Evolutionary conservation across 768 basidiomycete genomes (phyloP).

Genomic region (Hirschioporus abietinus): DNA sequence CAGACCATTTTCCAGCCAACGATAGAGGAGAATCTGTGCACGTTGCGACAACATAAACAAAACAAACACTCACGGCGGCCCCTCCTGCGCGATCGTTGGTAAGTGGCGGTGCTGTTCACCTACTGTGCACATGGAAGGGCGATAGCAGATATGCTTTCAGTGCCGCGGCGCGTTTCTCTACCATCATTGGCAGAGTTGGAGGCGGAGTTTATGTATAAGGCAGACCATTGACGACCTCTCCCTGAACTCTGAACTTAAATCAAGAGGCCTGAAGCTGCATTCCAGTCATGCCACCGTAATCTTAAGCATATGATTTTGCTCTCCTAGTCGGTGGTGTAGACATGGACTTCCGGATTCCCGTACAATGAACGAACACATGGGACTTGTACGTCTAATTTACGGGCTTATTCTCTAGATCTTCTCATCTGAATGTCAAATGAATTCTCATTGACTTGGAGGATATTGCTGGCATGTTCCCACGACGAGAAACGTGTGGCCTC

Average conservation of each 20-base stretch:
- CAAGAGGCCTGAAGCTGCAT: too few species aligned
- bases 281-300: too few species aligned
- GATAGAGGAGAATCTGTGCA: not conserved
- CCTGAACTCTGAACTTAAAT: too few species aligned
- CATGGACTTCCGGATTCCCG: not conserved
- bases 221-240: not conserved
- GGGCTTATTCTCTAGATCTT: not conserved
- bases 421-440: not conserved
- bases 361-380: not conserved
- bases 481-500: not conserved
- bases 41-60: not conserved
- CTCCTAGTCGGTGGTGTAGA: not conserved
- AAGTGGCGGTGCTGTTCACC: not conserved
- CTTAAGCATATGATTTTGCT: not conserved
- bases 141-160: not conserved
- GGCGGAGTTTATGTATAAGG: not conserved
- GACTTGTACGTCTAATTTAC: not conserved
- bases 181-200: not conserved
- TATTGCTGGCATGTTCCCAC: not conserved
- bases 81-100: not conserved
- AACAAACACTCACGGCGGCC: not conserved
- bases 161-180: not conserved
- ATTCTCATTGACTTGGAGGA: not conserved
- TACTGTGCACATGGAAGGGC: not conserved
- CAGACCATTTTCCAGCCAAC: not conserved